These are phyloP conservation scores for Torulaspora maleeae DNA, from an alignment of 805 yeast genomes.

Conservation along the genomic window DNA sequence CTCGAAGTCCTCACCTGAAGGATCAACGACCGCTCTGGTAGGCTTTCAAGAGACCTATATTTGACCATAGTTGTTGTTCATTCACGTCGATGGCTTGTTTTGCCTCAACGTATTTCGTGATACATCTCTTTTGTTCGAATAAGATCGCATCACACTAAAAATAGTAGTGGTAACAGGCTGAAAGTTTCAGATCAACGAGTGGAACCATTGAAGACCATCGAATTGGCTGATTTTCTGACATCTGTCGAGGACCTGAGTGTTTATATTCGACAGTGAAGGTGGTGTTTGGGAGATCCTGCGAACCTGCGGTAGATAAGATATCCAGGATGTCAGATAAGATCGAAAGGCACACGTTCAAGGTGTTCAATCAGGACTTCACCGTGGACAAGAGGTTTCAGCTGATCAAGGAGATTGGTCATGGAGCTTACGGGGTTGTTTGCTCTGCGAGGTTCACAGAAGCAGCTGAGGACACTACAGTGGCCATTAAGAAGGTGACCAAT, in stretches of 20 bases:
- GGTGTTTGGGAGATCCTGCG: background rate
- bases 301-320: background rate
- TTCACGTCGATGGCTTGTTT: background rate
- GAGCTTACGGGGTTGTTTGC: conserved; percentile 96
- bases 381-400: conserved; percentile 85
- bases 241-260: no score
- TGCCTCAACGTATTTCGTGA: conserved; percentile 2
- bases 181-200: conserved; percentile 5
- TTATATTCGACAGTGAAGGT: no score
- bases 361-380: conserved; percentile 85
- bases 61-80: no score
- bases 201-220: background rate
- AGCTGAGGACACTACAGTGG: conserved; percentile 77
- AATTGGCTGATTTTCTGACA: background rate
- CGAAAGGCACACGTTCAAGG: conserved; percentile 51
- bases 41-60: no score
- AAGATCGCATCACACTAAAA: conserved; percentile 1
- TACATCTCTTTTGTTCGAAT: background rate
- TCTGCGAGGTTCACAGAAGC: conserved; percentile 78
- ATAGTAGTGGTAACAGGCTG: conserved; percentile 5
- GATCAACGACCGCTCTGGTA: no score
- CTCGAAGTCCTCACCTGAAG: conserved; percentile 31
- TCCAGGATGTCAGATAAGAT: conserved; percentile 29
- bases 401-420: conserved; percentile 92
- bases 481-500: conserved; percentile 93